These are phyloP conservation scores for Setaria italica DNA, from an alignment of 202 grass and related monocot species.

Conservation along the genomic window DNA sequence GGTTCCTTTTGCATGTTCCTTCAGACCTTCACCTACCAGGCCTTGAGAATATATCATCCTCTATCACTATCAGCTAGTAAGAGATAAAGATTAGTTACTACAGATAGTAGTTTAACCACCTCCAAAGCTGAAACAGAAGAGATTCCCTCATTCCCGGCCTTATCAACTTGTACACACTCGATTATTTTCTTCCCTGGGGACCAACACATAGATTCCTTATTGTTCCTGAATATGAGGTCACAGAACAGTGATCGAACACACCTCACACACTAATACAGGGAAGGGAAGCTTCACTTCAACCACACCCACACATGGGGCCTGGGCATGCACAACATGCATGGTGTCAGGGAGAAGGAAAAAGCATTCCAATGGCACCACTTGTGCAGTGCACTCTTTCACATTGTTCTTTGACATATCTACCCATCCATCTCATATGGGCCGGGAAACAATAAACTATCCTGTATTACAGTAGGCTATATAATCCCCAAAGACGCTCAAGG, in stretches of 20 bases:
- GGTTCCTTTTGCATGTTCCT: not conserved
- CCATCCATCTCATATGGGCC: not conserved
- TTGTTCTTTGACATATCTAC: slow-evolving; percentile 23
- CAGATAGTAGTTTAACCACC: not conserved
- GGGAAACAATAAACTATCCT: not conserved
- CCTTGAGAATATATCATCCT: not conserved
- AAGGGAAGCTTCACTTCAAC: not conserved
- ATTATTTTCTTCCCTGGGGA: slow-evolving; percentile 24
- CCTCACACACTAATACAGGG: not conserved
- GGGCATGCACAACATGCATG: not conserved
- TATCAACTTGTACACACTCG: slow-evolving; percentile 22
- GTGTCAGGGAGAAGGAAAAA: slow-evolving; percentile 23
- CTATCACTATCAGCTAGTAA: not conserved
- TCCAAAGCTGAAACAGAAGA: slow-evolving; percentile 16
- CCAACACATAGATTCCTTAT: not conserved
- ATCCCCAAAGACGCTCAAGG: slow-evolving; percentile 1
- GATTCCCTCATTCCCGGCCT: not conserved
- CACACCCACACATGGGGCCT: not conserved
- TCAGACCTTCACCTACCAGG: not conserved
- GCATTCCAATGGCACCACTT: slow-evolving; percentile 2
- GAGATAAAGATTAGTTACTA: not conserved
- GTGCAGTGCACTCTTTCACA: not conserved
- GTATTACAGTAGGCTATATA: slow-evolving; percentile 25
- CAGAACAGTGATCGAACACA: not conserved
- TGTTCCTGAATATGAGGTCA: not conserved